phyloP scores from a whole-genome alignment of 331 rosid species.

The Cydonia oblonga region DNA sequence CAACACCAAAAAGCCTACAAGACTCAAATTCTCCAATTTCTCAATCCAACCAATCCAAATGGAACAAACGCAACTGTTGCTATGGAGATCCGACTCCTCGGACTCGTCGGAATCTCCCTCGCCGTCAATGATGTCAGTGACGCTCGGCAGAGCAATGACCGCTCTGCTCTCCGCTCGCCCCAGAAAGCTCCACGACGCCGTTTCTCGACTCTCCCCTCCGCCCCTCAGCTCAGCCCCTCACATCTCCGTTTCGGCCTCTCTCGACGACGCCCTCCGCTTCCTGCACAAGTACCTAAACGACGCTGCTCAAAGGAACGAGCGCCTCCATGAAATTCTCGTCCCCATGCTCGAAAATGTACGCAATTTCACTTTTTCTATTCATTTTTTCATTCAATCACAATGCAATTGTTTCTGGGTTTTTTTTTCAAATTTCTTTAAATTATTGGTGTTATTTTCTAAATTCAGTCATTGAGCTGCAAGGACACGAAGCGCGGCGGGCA shows the following conservation, averaged over 20 bases:
- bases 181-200: slow-evolving; percentile 55
- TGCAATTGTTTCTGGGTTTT: not conserved
- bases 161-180: slow-evolving; percentile 56
- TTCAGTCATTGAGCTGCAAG: slow-evolving; percentile 54
- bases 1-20: not conserved
- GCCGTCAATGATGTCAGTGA: slow-evolving; percentile 51
- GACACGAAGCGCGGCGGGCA: slow-evolving; percentile 55
- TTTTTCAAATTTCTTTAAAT: not conserved
- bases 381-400: not conserved
- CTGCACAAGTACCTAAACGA: slow-evolving; percentile 56
- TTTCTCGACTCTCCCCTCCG: slow-evolving; percentile 43
- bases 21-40: not conserved
- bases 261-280: slow-evolving; percentile 65
- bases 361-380: not conserved
- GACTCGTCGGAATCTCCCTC: slow-evolving; percentile 16
- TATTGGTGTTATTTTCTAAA: not conserved
- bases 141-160: slow-evolving; percentile 54
- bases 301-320: slow-evolving; percentile 30
- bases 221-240: slow-evolving; percentile 21
- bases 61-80: slow-evolving; percentile 27
- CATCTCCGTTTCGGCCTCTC: not conserved
- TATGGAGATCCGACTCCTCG: slow-evolving; percentile 44
- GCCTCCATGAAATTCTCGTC: slow-evolving; percentile 43
- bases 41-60: slow-evolving; percentile 1
- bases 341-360: slow-evolving; percentile 65